Evolutionary conservation across 169 alveolate genomes (phyloP).

Genomic region (Plasmodium vinckei): DNA sequence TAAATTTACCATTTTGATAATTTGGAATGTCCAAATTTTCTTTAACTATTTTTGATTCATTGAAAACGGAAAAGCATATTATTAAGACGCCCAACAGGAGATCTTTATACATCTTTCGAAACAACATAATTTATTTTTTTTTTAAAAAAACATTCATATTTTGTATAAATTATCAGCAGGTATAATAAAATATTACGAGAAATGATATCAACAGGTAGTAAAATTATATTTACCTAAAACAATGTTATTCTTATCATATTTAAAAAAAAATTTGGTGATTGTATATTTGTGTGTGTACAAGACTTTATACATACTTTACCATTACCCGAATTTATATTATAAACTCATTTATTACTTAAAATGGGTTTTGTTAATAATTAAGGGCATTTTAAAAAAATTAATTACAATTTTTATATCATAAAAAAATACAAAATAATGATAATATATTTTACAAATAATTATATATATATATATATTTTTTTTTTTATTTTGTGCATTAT

Average conservation of each 20-base stretch:
- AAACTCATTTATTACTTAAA: neutral
- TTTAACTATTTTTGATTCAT: slow-evolving; percentile 30
- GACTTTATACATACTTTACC: neutral
- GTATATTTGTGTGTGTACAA: slow-evolving; percentile 1
- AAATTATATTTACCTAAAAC: neutral
- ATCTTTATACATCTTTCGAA: slow-evolving; percentile 34
- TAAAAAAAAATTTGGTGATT: neutral
- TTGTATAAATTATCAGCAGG: neutral
- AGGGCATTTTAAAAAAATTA: no score
- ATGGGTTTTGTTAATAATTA: neutral
- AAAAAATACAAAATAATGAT: no score
- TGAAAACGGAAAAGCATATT: slow-evolving; percentile 20
- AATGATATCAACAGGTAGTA: neutral
- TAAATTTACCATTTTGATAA: slow-evolving; percentile 25
- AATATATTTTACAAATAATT: no score
- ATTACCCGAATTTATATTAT: no score
- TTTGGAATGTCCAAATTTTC: slow-evolving; percentile 34
- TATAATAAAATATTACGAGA: neutral
- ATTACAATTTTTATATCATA: no score
- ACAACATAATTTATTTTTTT: slow-evolving; percentile 2
- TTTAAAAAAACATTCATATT: slow-evolving; percentile 13
- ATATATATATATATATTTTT: no score
- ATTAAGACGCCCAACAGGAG: slow-evolving; percentile 7
- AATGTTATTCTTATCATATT: neutral
- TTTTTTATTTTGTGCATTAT: no score